Base-by-base conservation (phyloP, 192 early-diverging fungal species). In the Chytriomyces sp. region DNA sequence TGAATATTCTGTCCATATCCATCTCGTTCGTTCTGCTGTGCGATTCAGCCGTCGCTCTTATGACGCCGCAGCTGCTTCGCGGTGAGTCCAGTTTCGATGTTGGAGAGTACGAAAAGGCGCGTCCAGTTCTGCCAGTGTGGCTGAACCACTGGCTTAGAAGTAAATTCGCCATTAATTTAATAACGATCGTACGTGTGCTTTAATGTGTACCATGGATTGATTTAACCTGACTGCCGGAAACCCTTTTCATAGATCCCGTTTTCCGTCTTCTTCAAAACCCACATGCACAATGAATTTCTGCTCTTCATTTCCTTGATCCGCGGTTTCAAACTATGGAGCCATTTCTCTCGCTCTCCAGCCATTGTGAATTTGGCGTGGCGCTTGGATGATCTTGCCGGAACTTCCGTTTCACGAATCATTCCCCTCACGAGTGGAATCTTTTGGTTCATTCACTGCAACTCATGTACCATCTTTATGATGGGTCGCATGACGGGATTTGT, bases 391-490 rank as follows among this genome's bases (percentile, higher is more conserved):
- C 3, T 35, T 6, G 23, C 35, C 23, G 77, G 77, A 6, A 49
- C 63, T 23, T n/a, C 60, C 20, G 50, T 61, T 23, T 72, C 66
- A 23, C 43, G 61, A 23, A 68, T 72, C 26, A 13, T 72, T 16
- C 45, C 53, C 7, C 53, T 78, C 18, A 7, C 50, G 24, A 44
- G 3, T 3, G 69, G 23, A 23, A 65, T 81, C 16, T 24, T 79
- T 6, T 43, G 8, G 10, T 79, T 71, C 53, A 20, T 81, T 20
- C 80, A 81, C 67, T 45, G 76, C 44, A 80, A 81, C n/a, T 78
- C 71, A 5, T 81, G 80, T 28, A 35, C 70, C 3, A 62, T 61
- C 2, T 75, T 47, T 24, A 75, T 45, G 53, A 20, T 71, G 11
- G 80, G 68, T 5, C 60, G 47, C 7, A 6, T 75, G 26, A 50